A percentile compares a stretch with the other conserved stretches of the same genome.
phyloP scores from a whole-genome alignment of 2,329 filamentous ascomycete genomes.

The Aspergillus bombycis region DNA sequence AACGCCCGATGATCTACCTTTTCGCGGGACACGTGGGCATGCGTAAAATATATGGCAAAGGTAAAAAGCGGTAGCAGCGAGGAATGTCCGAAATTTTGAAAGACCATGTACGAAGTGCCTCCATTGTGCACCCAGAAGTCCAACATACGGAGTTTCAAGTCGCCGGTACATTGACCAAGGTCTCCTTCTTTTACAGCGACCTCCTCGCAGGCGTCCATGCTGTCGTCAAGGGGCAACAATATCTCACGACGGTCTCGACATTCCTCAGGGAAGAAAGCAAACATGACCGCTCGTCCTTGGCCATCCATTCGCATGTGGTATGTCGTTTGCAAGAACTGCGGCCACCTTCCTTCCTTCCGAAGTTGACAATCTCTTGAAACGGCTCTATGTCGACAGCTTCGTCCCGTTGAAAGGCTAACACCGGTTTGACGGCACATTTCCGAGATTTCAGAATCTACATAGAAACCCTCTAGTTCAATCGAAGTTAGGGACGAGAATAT shows the following conservation, averaged over 20 bases:
- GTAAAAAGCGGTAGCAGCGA: constrained; percentile 12
- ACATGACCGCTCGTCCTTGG: not conserved
- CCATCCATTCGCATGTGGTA: not conserved
- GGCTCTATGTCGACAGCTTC: not conserved
- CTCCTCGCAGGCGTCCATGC: not conserved
- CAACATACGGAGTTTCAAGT: not conserved
- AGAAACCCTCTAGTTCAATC: not conserved
- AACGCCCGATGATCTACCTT: not conserved
- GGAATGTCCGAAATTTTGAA: not conserved
- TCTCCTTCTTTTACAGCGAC: not conserved
- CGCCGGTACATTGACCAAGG: not conserved
- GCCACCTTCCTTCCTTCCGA: not conserved
- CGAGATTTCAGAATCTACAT: not conserved
- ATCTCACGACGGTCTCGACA: not conserved
- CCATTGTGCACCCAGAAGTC: constrained; percentile 4
- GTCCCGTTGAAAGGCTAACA: not conserved
- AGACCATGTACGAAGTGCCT: constrained; percentile 11
- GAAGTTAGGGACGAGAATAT: not conserved
- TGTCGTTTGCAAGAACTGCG: not conserved
- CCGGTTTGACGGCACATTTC: not conserved
- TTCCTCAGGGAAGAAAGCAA: not conserved
- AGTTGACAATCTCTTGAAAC: not conserved
- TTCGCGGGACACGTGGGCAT: not conserved
- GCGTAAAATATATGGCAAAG: constrained; percentile 14
- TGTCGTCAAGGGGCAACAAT: not conserved